Percentiles rank a stretch among this genome's conserved stretches.
Evolutionary conservation across 116 monocot species (phyloP).

Genomic region (Zostera marina): DNA sequence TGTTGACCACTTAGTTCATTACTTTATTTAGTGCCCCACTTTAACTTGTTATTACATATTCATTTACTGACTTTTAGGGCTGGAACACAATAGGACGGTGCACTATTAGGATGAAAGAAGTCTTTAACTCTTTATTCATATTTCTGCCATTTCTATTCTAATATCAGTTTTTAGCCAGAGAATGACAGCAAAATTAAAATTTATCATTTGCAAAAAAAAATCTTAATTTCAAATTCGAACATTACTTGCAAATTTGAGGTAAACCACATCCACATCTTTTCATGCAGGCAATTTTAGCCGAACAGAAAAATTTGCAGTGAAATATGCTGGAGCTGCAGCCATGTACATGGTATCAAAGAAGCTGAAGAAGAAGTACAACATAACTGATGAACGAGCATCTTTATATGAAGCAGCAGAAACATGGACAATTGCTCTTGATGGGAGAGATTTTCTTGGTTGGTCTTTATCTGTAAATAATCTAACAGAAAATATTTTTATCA

Average conservation of each 20-base stretch:
- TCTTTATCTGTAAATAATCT: background rate
- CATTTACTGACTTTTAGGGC: too few relatives aligned
- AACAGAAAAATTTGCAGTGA: slow-evolving; percentile 49
- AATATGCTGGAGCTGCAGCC: slow-evolving; percentile 81
- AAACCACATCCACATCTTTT: background rate
- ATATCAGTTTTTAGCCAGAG: too few relatives aligned
- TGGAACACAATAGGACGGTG: too few relatives aligned
- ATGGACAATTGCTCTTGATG: slow-evolving; percentile 75
- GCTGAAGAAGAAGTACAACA: slow-evolving; percentile 85
- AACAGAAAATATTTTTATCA: background rate
- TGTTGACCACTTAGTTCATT: too few relatives aligned
- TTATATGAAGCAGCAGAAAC: slow-evolving; percentile 85
- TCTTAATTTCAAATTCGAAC: too few relatives aligned
- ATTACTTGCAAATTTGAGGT: background rate
- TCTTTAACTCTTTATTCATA: too few relatives aligned
- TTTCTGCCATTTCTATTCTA: too few relatives aligned
- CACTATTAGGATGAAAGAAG: too few relatives aligned
- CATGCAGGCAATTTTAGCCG: slow-evolving; percentile 72
- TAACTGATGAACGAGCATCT: slow-evolving; percentile 81
- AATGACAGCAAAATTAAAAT: too few relatives aligned
- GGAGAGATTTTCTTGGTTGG: slow-evolving; percentile 72
- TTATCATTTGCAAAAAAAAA: too few relatives aligned
- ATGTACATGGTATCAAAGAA: slow-evolving; percentile 96
- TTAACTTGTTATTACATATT: too few relatives aligned
- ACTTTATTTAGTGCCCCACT: too few relatives aligned